phyloP scores from a whole-genome alignment of 1,284 basidiomycete genomes.

The Inonotus hispidus region DNA sequence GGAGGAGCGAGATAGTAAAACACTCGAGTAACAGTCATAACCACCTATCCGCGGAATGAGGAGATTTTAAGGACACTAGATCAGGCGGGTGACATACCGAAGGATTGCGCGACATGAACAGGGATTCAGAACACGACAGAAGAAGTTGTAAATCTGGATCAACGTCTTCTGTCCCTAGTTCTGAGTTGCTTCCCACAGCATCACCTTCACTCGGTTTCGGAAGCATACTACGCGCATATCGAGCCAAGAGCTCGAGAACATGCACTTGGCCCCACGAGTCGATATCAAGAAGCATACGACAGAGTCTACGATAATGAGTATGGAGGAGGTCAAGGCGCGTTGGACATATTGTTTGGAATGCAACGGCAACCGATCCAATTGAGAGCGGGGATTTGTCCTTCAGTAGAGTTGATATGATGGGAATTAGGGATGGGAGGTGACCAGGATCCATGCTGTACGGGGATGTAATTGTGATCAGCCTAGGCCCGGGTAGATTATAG shows the following conservation, averaged over 20 bases:
- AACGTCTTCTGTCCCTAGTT: conserved; percentile 37
- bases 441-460: conserved; percentile 62
- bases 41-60: conserved; percentile 44
- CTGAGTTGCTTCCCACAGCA: conserved; percentile 26
- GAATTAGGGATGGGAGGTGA: conserved; percentile 68
- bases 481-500: not conserved
- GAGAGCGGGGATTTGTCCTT: conserved; percentile 84
- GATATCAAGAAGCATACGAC: conserved; percentile 79
- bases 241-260: conserved; percentile 70
- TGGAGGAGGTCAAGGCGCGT: conserved; percentile 85
- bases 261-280: conserved; percentile 96
- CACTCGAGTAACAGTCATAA: conserved; percentile 64
- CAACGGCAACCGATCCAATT: conserved; percentile 79
- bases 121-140: conserved; percentile 64
- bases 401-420: conserved; percentile 71
- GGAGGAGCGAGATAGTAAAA: conserved; percentile 72
- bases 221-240: conserved; percentile 85
- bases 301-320: conserved; percentile 82
- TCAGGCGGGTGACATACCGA: conserved; percentile 49
- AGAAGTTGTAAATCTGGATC: conserved; percentile 78
- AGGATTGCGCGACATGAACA: conserved; percentile 82
- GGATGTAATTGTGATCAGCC: not conserved
- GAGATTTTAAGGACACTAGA: not conserved
- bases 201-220: conserved; percentile 51
- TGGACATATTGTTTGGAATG: conserved; percentile 82